A percentile compares a stretch with the other conserved stretches of the same genome.
Evolutionary conservation across 805 yeast genomes (phyloP).

Genomic region (Myxozyma kluyveri): DNA sequence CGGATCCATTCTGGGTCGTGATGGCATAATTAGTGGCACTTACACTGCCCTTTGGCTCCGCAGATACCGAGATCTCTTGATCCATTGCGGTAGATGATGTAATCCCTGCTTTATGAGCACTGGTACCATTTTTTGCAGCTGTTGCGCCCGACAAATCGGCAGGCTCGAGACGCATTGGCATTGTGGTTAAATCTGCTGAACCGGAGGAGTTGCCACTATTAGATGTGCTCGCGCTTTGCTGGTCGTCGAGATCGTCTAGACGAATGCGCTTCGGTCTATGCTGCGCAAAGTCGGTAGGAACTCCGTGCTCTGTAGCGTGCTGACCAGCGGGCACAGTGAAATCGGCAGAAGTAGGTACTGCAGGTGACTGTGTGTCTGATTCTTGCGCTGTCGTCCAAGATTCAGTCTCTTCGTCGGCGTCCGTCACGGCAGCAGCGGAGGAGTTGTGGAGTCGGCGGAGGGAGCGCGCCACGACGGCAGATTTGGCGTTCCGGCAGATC

Average conservation of each 20-base stretch:
- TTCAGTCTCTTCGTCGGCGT: constrained; percentile 6
- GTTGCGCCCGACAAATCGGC: neutral
- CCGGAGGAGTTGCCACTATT: too few relatives aligned
- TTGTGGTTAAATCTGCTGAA: too few relatives aligned
- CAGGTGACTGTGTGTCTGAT: neutral
- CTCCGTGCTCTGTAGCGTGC: neutral
- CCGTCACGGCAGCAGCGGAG: too few relatives aligned
- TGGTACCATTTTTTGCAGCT: neutral
- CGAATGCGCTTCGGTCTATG: constrained; percentile 20
- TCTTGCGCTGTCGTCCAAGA: neutral
- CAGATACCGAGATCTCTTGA: neutral
- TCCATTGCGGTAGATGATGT: neutral
- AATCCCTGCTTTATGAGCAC: too few relatives aligned
- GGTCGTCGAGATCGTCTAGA: constrained; percentile 3
- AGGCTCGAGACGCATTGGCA: constrained; percentile 26
- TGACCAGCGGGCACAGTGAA: neutral
- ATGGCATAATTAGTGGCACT: neutral
- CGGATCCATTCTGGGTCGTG: neutral
- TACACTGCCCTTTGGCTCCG: neutral
- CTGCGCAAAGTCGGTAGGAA: neutral
- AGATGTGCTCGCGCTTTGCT: too few relatives aligned
- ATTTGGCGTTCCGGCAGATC: constrained; percentile 1
- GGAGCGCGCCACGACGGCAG: constrained; percentile 18
- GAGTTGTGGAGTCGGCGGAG: constrained; percentile 15
- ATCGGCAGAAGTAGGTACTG: neutral